Base-by-base conservation (phyloP, 306 rosid species). In the Astragalus glycyphyllos region DNA sequence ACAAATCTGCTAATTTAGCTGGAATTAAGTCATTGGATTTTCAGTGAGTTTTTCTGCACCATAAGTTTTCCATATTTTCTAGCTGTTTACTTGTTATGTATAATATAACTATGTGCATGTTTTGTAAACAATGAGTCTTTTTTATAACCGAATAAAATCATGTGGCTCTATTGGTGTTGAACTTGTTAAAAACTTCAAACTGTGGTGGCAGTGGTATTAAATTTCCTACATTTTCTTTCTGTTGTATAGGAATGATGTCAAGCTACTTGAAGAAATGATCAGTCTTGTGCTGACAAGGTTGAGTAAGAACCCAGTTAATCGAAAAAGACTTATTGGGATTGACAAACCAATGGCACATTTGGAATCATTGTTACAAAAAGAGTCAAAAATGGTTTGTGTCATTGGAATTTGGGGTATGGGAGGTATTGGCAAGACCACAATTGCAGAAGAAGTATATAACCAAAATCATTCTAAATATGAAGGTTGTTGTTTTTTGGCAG, bases 341-440 rank as follows among this genome's bases (percentile, higher is more conserved):
- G 5, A 9, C 1, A n/a, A 16, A 5, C 4, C 12, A 50, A 61
- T 69, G n/a, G 4, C 23, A 8, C n/a, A 8, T 34, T 2, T 66
- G 12, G 54, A 65, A 46, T 56, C 50, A 2, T n/a, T 66, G 16
- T 1, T 75, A 1, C 2, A 1, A 5, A 1, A 59, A 0, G 38
- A 51, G 1, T 40, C 75, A 29, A 5, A 20, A n/a, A 8, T 11
- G 11, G 48, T 40, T 1, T 9, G 8, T 13, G 4, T 57, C 31
- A 44, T 70, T 42, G 75, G 66, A 40, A 76, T 76, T 26, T 68
- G 75, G 75, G 80, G 70, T 4, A 68, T 76, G 64, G 80, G 75
- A 0, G 65, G 75, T 5, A 49, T 76, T 5, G 75, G 75, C 11
- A 70, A 70, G 5, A 76, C 80, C 1, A 68, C 71, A 5, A 53